Percentiles rank a stretch among this genome's conserved stretches.
Evolutionary conservation across 495 filamentous ascomycete genomes (phyloP).

Genomic region (Aspergillus sclerotiicarbonarius): DNA sequence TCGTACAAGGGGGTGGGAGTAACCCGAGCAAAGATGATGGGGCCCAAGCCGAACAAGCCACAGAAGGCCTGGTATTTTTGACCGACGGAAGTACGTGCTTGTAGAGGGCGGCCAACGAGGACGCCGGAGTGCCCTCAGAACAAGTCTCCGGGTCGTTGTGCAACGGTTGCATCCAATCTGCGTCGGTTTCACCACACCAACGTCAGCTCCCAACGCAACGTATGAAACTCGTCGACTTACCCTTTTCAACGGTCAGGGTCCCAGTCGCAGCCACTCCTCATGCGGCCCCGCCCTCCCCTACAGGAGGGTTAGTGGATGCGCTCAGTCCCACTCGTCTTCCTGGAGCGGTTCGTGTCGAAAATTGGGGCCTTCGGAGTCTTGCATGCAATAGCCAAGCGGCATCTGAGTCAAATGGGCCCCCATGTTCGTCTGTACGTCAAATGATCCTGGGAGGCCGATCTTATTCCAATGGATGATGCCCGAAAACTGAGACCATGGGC

Average conservation of each 20-base stretch:
- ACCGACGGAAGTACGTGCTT: conserved; percentile 10
- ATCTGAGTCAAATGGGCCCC: conserved; percentile 4
- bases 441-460: background rate
- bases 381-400: conserved; percentile 3
- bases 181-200: conserved; percentile 21
- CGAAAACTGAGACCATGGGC: conserved; percentile 5
- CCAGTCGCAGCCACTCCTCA: background rate
- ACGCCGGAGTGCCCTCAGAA: conserved; percentile 8
- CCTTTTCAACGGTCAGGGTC: conserved; percentile 6
- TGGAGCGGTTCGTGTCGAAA: conserved; percentile 1
- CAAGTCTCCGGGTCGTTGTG: conserved; percentile 13
- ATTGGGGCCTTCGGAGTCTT: conserved; percentile 1
- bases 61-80: conserved; percentile 5
- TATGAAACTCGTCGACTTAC: conserved; percentile 5
- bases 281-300: background rate
- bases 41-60: conserved; percentile 15
- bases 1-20: conserved; percentile 24
- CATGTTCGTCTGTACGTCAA: conserved; percentile 1
- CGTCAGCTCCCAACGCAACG: conserved; percentile 7
- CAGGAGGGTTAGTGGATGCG: background rate
- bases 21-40: conserved; percentile 11
- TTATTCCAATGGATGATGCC: background rate
- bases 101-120: conserved; percentile 16
- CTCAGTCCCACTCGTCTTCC: background rate
- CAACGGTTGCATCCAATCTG: conserved; percentile 24